Base-by-base conservation (phyloP, 2,329 filamentous ascomycete genomes). In the Neoscytalidium dimidiatum region DNA sequence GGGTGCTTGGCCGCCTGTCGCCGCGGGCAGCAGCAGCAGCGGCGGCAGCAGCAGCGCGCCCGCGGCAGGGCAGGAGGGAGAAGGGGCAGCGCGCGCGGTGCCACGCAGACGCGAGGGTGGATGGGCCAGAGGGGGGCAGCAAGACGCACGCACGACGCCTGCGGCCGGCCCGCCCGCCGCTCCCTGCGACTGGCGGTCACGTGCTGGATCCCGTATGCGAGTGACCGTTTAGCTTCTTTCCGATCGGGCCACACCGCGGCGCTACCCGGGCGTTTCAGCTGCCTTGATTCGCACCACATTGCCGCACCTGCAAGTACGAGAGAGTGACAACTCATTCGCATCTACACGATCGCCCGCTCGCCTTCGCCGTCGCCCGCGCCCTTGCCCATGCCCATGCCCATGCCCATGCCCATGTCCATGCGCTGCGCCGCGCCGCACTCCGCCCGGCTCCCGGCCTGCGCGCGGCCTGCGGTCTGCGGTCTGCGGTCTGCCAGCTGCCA, bases 201-300 rank as follows among this genome's bases (percentile, higher is more conserved):
- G 67, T 70, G 69, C 64, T 62, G 44, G 19, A 8, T 17, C 23
- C 21, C 43, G 38, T 53, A 69, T 69, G 68, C 67, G 63, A 66
- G 51, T 62, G 53, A 41, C 38, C 38, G 38, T 41, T 41, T 14
- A 17, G 11, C 13, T 38, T 19, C 31, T 43, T 23, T 38, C 38
- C 38, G 35, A 43, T 57, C 35, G 52, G 35, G 52, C 33, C 52
- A 43, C 52, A 29, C 46, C 53, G 35, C 56, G 56, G 56, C 56
- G 56, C 26, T 60, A 60, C 56, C 56, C 56, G 56, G 56, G 53
- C 35, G 61, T 52, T 63, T 53, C 61, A 63, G 61, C 61, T 63
- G 48, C 48, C 61, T 53, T 53, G 61, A 63, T 63, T 63, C 61
- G 61, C 56, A 60, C 56, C 56, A 60, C 56, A 60, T 60, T 60